These are phyloP conservation scores for Scytalidium lignicola DNA, from an alignment of 2,329 filamentous ascomycete genomes.

Conservation along the genomic window DNA sequence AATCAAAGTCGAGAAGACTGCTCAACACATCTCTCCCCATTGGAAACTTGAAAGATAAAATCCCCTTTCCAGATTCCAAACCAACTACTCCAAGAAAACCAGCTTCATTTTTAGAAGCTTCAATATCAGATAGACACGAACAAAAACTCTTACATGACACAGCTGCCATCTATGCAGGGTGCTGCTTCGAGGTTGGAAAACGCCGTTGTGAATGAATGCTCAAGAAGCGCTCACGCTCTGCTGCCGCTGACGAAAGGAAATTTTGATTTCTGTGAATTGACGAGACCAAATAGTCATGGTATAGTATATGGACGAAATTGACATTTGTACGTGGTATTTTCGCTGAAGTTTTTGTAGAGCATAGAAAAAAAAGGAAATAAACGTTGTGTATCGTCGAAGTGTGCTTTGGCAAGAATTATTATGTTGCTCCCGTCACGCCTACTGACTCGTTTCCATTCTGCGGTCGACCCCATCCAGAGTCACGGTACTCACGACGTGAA, in stretches of 20 bases:
- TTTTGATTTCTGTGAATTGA: not conserved
- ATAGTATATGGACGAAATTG: not conserved
- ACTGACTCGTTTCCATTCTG: constrained; percentile 29
- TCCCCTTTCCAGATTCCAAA: not conserved
- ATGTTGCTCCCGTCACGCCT: constrained; percentile 26
- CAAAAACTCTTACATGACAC: not conserved
- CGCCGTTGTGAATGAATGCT: not conserved
- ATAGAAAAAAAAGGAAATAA: constrained; percentile 15
- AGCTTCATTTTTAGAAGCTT: not conserved
- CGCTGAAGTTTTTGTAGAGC: not conserved
- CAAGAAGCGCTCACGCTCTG: not conserved
- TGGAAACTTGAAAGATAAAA: not conserved
- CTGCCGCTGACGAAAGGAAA: not conserved
- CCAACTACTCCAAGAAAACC: not conserved
- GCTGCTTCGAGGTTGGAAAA: not conserved
- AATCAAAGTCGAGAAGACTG: not conserved
- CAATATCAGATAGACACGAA: not conserved
- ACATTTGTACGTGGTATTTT: not conserved
- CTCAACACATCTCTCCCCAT: not conserved
- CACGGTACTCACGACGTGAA: constrained; percentile 24
- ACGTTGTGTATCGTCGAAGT: constrained; percentile 18
- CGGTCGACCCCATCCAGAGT: constrained; percentile 28
- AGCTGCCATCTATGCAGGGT: not conserved
- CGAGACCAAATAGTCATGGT: not conserved
- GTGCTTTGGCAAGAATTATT: constrained; percentile 3